Conservation (phyloP, 805 yeast genomes). For the Zygosaccharomyces rouxii region DNA sequence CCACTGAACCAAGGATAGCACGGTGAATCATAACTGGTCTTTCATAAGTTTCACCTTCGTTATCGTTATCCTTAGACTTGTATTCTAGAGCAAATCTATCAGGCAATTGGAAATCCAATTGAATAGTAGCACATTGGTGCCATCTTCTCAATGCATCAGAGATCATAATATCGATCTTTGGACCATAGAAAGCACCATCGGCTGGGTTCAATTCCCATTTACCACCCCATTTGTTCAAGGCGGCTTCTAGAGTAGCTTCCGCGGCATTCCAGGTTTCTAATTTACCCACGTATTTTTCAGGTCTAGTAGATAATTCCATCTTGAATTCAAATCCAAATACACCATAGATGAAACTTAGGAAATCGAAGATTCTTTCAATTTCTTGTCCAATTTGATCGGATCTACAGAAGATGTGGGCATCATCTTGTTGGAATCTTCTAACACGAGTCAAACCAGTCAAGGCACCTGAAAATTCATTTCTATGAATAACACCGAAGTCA, state of each 20-base stretch:
- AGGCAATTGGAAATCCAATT: conserved; percentile 97
- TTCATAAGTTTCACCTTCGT: conserved; percentile 46
- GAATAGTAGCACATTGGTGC: conserved; percentile 99
- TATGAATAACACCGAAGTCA: conserved; percentile 94
- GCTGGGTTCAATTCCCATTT: conserved; percentile 94
- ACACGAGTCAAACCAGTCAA: conserved; percentile 93
- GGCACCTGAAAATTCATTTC: conserved; percentile 96
- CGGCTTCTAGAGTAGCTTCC: conserved; percentile 75
- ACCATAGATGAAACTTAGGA: conserved; percentile 81
- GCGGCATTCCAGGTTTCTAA: conserved; percentile 92
- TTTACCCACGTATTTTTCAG: conserved; percentile 94
- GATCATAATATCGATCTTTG: conserved; percentile 94
- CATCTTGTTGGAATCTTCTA: conserved; percentile 98
- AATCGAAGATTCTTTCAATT: conserved; percentile 78
- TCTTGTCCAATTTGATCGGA: conserved; percentile 85
- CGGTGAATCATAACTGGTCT: conserved; percentile 99
- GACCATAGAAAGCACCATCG: conserved; percentile 96
- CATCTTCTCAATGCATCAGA: conserved; percentile 92
- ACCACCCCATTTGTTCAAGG: conserved; percentile 81
- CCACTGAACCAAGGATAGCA: conserved; percentile 96
- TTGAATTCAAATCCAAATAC: conserved; percentile 91
- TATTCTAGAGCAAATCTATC: conserved; percentile 85
- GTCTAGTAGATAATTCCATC: conserved; percentile 96
- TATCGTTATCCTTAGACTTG: conserved; percentile 57
- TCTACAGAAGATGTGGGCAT: conserved; percentile 96